Base-by-base conservation (phyloP, 2,329 filamentous ascomycete genomes). In the Talaromyces sp. region DNA sequence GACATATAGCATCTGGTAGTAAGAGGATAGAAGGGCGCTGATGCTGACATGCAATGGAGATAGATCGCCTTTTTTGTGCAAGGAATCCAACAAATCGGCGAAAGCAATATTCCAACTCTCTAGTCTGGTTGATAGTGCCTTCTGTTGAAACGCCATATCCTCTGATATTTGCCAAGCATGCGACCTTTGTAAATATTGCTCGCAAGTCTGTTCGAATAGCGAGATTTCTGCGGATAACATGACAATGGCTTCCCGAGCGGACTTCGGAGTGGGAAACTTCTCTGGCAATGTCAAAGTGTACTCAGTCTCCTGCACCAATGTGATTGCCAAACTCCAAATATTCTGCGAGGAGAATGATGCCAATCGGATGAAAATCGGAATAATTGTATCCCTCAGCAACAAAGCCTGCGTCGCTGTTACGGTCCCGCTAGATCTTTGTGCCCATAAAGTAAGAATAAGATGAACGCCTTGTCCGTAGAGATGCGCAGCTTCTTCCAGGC, bases 331-430 rank as follows among this genome's bases (percentile, higher is more conserved):
- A 59, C 47, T 3, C 60, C 61, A 24, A 71, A 39, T 59, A 14
- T 14, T 59, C 16, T 22, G 24, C 10, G 56, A 64, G 39, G 69
- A 66, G 4, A 74, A 60, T 19, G 71, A 60, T 10, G 71, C 72
- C 11, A 76, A 60, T 14, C 71, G 73, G n/a, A 73, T 58, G 19
- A 76, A 75, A 3, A 75, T 68, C 0, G 74, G 73, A 10, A 74
- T 64, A 16, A 76, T 73, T 7, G 68, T 73, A 31, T 70, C 67
- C 9, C 73, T 67, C 2, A 75, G 41, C 22, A 72, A 60, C 8
- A 63, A 56, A 13, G 65, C 37, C 13, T 71, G 62, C 3, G 52
- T 50, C 9, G 67, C 35, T 11, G 69, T 64, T 19, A 74, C 45
- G 24, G 33, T 24, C 0, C 66, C 68, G 9, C 14, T 22, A 33